phyloP scores from a whole-genome alignment of 441 rosid genomes.

The Melastoma candidum region DNA sequence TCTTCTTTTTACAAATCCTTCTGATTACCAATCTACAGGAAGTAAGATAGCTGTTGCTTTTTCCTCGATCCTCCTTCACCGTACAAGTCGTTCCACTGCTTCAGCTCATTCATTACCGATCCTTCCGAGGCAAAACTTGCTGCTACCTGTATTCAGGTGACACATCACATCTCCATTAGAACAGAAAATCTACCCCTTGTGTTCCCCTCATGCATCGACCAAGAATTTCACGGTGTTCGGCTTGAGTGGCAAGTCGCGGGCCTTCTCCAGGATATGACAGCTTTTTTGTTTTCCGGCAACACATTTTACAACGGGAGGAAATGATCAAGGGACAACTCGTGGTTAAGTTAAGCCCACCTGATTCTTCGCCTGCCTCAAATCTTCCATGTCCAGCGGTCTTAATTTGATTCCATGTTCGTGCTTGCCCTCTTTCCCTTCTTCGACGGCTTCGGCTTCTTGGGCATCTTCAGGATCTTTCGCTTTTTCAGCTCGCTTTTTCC shows the following conservation, averaged over 20 bases:
- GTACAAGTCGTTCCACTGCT: slow-evolving; percentile 88
- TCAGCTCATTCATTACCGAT: slow-evolving; percentile 72
- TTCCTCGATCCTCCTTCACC: slow-evolving; percentile 98
- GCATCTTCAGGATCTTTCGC: slow-evolving; percentile 41
- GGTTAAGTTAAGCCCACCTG: slow-evolving; percentile 37
- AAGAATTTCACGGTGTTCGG: too few species aligned
- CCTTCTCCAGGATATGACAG: too few species aligned
- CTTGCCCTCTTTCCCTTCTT: slow-evolving; percentile 10
- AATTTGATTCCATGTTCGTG: slow-evolving; percentile 49
- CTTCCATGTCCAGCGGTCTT: slow-evolving; percentile 84
- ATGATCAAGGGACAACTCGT: too few species aligned
- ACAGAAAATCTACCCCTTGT: too few species aligned
- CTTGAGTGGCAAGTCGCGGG: too few species aligned
- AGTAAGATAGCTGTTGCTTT: slow-evolving; percentile 86
- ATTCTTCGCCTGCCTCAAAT: slow-evolving; percentile 83
- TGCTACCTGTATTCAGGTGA: slow-evolving; percentile 48
- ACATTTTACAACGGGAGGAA: not conserved
- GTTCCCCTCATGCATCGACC: too few species aligned
- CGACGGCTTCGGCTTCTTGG: slow-evolving; percentile 32
- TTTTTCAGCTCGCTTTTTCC: slow-evolving; percentile 42
- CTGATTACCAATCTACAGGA: slow-evolving; percentile 38
- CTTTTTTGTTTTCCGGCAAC: not conserved
- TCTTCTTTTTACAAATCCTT: not conserved
- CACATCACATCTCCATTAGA: not conserved
- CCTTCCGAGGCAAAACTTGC: slow-evolving; percentile 89